Evolutionary conservation across 306 rosid genomes (phyloP).

Genomic region (Ormosia emarginata): DNA sequence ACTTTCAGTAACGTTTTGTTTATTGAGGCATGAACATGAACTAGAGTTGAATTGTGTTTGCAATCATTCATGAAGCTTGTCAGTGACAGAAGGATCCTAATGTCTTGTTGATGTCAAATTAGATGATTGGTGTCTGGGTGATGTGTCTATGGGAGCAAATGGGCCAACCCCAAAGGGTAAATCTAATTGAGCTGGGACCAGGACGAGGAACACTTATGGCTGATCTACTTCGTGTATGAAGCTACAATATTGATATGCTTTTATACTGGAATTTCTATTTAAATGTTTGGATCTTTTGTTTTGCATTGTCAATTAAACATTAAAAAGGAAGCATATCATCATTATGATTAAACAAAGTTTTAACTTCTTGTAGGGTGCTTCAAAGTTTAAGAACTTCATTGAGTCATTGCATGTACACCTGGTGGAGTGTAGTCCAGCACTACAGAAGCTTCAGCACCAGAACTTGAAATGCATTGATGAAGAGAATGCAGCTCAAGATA

Average conservation of each 20-base stretch:
- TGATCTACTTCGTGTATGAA: slow-evolving; percentile 79
- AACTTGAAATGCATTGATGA: slow-evolving; percentile 65
- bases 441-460: slow-evolving; percentile 80
- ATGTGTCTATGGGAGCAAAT: slow-evolving; percentile 99
- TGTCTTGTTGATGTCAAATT: slow-evolving; percentile 21
- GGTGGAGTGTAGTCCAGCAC: slow-evolving; percentile 90
- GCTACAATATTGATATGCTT: neutral
- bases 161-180: slow-evolving; percentile 74
- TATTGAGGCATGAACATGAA: neutral
- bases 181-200: slow-evolving; percentile 85
- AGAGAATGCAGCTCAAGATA: slow-evolving; percentile 38
- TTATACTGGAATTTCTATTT: neutral
- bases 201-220: slow-evolving; percentile 98
- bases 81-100: slow-evolving; percentile 9
- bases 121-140: slow-evolving; percentile 98
- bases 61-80: neutral
- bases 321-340: neutral
- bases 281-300: neutral
- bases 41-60: neutral
- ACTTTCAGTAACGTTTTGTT: neutral
- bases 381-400: slow-evolving; percentile 65
- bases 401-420: slow-evolving; percentile 70
- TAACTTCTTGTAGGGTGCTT: slow-evolving; percentile 62
- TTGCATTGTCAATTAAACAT: neutral
- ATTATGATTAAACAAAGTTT: neutral